Conservation (phyloP, 345 rosid genomes). For the Acer campestre region DNA sequence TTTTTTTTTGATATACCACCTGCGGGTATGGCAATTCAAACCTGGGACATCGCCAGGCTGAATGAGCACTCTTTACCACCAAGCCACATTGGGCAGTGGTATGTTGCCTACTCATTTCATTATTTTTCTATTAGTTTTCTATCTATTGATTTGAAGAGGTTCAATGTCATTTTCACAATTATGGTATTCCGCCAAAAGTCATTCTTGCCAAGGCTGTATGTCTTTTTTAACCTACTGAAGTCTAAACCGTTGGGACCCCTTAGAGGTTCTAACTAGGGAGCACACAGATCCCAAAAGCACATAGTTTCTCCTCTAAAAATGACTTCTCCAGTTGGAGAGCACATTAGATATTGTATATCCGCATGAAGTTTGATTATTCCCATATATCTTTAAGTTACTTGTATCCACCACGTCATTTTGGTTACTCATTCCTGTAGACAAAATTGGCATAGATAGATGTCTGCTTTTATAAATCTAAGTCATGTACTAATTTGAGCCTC, state of each 20-base stretch:
- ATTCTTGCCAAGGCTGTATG: conserved; percentile 15
- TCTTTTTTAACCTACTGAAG: conserved; percentile 23
- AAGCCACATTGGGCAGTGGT: too few species aligned
- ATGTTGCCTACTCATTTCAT: background rate
- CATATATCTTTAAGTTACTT: background rate
- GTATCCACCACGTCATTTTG: background rate
- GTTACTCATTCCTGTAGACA: background rate
- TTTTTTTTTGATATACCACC: too few species aligned
- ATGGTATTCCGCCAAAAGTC: background rate
- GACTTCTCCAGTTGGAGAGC: too few species aligned
- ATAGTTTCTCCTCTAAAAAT: too few species aligned
- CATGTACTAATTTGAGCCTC: background rate
- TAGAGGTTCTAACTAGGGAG: conserved; percentile 22
- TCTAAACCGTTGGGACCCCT: conserved; percentile 30
- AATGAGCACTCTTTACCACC: too few species aligned
- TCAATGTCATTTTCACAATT: background rate
- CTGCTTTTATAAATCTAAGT: background rate
- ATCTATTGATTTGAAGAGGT: background rate
- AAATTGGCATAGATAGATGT: background rate
- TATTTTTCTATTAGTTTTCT: background rate
- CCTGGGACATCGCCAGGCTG: too few species aligned
- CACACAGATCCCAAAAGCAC: conserved; percentile 11
- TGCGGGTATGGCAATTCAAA: too few species aligned
- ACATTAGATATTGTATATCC: too few species aligned
- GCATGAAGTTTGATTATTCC: background rate